Evolutionary conservation across 169 alveolate species (phyloP), one percentile per base, ranked within the genome.

Genomic region (Sarcocystis neurona): DNA sequence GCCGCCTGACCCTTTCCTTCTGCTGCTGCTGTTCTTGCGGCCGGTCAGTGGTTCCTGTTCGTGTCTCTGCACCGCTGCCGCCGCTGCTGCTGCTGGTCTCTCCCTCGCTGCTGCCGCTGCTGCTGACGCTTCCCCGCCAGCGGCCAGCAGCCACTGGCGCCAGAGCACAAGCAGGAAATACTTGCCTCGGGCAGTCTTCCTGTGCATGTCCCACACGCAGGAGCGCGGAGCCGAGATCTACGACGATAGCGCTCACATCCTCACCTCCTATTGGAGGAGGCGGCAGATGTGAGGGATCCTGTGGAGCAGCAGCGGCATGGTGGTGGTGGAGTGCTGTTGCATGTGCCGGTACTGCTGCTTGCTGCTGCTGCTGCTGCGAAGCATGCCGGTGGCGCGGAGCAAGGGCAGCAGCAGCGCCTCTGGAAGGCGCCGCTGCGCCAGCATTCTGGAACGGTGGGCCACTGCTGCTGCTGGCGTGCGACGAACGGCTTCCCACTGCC

Each of bases 171-270:
- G 92, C 43, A 91, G 95, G 56, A 30, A 48, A 50, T 15, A 39
- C 23, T 20, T 92, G 92, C 92, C 96, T 93, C 15, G 99, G 99
- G 41, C 96, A 93, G 89, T 97, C 99, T 89, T 97, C 99, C 53
- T 98, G 98, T 66, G 96, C 95, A 89, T 96, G 96, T 41, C 99
- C 98, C 53, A 96, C 95, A 87, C 96, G 94, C n/a, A 94, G 87
- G 68, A 91, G 85, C 47, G 88, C 92, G 18, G 94, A 89, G 10
- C 98, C 99, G 43, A 96, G 88, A 70, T 97, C 98, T 30, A 96
- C 92, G 63, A 97, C 97, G 43, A 96, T 85, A 30, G 97, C 95
- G 39, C 97, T 92, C 48, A 97, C 98, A 74, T 88, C 92, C 23
- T 88, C 88, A 34, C 92, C 92, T 0, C 87, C 88, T 1, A 82